Conservation (phyloP, 257 asterid genomes). For the Solanum chiquidenum region DNA sequence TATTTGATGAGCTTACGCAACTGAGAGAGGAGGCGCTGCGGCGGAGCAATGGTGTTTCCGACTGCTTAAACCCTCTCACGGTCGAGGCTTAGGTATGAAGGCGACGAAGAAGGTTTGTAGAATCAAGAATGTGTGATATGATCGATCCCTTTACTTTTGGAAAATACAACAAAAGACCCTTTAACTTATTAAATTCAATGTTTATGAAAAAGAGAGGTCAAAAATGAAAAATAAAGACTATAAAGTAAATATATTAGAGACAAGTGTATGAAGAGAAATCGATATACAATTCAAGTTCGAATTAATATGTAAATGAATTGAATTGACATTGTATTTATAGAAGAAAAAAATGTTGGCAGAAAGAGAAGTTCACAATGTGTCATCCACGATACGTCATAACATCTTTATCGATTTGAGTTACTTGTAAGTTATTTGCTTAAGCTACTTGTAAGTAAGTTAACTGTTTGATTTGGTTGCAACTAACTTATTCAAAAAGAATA, state of each 20-base stretch:
- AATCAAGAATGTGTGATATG: not conserved
- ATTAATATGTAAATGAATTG: too few species aligned
- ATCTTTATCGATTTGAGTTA: too few species aligned
- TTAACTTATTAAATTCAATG: not conserved
- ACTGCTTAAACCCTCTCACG: not conserved
- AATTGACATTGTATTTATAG: too few species aligned
- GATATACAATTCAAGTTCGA: too few species aligned
- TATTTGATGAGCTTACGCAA: not conserved
- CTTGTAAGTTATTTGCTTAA: too few species aligned
- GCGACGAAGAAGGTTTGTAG: not conserved
- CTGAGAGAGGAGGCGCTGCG: not conserved
- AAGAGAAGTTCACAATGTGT: too few species aligned
- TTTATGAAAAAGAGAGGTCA: too few species aligned
- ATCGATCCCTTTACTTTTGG: not conserved
- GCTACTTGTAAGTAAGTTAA: not conserved
- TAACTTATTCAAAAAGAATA: not conserved
- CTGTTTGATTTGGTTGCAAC: accelerated
- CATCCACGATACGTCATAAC: accelerated
- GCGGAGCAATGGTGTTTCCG: not conserved
- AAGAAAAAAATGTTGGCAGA: too few species aligned
- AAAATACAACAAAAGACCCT: not conserved
- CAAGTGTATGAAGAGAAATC: too few species aligned
- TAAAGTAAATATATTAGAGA: too few species aligned
- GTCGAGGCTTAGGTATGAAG: not conserved
- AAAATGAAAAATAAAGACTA: too few species aligned